Percentiles rank a stretch among this genome's conserved stretches.
phyloP scores from a whole-genome alignment of 1,284 basidiomycete genomes.

The Cryptococcus sp. region DNA sequence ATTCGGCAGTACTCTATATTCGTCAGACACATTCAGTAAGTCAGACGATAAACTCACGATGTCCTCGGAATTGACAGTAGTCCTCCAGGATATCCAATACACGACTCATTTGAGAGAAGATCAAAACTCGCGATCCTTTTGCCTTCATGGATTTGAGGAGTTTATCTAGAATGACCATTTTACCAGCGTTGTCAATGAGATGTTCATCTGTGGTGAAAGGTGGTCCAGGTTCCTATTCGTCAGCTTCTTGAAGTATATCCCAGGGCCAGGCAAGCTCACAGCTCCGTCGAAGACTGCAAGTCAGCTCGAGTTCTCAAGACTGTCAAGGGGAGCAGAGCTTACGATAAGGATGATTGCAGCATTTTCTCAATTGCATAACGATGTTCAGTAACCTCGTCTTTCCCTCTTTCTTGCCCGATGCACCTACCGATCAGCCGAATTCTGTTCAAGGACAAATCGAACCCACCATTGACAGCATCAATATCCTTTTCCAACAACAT shows the following conservation, averaged over 20 bases:
- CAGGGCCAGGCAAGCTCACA: conserved; percentile 39
- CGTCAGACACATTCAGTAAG: neutral
- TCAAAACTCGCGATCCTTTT: conserved; percentile 90
- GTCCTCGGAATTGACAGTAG: conserved; percentile 88
- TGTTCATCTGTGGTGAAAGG: conserved; percentile 99
- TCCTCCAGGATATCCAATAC: conserved; percentile 94
- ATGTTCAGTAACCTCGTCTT: conserved; percentile 98
- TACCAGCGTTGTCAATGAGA: conserved; percentile 88
- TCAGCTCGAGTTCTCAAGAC: conserved; percentile 7
- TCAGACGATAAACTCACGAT: conserved; percentile 58
- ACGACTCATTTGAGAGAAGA: conserved; percentile 98
- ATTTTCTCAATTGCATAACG: conserved; percentile 84
- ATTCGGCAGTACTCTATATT: conserved; percentile 87
- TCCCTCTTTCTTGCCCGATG: conserved; percentile 96
- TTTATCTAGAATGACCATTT: conserved; percentile 98
- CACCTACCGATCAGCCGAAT: conserved; percentile 51
- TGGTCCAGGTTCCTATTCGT: conserved; percentile 79
- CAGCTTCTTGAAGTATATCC: conserved; percentile 59
- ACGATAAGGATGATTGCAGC: conserved; percentile 59
- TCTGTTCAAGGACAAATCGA: neutral
- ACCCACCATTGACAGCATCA: conserved; percentile 87
- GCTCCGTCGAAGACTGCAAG: conserved; percentile 49
- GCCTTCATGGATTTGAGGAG: conserved; percentile 80
- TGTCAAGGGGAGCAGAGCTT: conserved; percentile 11
- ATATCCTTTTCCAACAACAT: conserved; percentile 97